A percentile compares a stretch with the other conserved stretches of the same genome.
Conservation (phyloP, 2,329 filamentous ascomycete genomes). For the Hortaea werneckii region DNA sequence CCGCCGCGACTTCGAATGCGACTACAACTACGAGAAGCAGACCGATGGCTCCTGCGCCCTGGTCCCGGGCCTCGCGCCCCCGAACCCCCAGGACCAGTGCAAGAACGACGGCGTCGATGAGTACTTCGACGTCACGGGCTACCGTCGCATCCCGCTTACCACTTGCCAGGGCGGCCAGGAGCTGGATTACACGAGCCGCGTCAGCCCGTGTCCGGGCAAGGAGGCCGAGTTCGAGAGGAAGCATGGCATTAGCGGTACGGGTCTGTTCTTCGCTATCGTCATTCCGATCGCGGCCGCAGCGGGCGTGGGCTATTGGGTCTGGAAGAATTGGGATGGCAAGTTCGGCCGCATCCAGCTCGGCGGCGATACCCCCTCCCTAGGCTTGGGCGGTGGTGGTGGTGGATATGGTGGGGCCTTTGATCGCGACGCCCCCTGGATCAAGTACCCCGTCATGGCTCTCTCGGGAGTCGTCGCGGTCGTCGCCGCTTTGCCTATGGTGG, state of each 20-base stretch:
- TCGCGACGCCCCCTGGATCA: slow-evolving; percentile 65
- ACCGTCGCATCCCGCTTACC: slow-evolving; percentile 78
- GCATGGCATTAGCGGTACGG: slow-evolving; percentile 57
- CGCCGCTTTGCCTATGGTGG: slow-evolving; percentile 54
- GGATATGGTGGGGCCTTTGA: slow-evolving; percentile 43
- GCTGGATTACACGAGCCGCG: slow-evolving; percentile 55
- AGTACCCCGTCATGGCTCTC: slow-evolving; percentile 53
- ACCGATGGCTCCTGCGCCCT: slow-evolving; percentile 66
- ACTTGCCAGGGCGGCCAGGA: slow-evolving; percentile 72
- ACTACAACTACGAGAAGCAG: slow-evolving; percentile 85
- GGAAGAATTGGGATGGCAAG: slow-evolving; percentile 73
- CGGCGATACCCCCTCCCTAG: slow-evolving; percentile 39
- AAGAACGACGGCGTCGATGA: slow-evolving; percentile 59
- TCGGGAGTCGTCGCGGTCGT: slow-evolving; percentile 46
- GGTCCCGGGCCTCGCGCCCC: slow-evolving; percentile 60
- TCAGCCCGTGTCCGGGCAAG: slow-evolving; percentile 62
- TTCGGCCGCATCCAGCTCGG: slow-evolving; percentile 86
- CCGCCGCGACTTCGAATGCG: slow-evolving; percentile 84
- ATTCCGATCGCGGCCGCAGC: slow-evolving; percentile 63
- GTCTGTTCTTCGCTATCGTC: slow-evolving; percentile 75
- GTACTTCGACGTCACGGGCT: slow-evolving; percentile 78
- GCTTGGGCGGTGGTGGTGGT: slow-evolving; percentile 6
- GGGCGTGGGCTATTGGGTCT: slow-evolving; percentile 73
- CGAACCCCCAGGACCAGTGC: slow-evolving; percentile 51
- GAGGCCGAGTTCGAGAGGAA: slow-evolving; percentile 74